These are phyloP conservation scores for Serpula lacrymans DNA, from an alignment of 768 basidiomycete species.

Conservation along the genomic window DNA sequence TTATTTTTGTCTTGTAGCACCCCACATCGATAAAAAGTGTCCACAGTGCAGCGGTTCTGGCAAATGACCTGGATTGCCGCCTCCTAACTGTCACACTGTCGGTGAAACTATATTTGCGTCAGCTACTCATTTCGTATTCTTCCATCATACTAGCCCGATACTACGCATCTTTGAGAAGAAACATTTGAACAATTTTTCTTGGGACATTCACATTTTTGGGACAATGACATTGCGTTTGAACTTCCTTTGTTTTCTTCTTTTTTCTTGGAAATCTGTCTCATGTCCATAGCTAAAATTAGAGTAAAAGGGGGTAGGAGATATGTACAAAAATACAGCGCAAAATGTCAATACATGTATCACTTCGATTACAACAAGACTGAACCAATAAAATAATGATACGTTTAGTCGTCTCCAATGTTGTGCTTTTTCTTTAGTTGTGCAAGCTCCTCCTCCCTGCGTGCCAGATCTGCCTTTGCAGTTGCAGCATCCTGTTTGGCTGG, in stretches of 20 bases:
- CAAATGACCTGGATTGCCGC: conserved; percentile 1
- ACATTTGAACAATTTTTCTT: too few species aligned
- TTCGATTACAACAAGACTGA: conserved; percentile 10
- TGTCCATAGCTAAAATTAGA: too few species aligned
- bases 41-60: conserved; percentile 50
- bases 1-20: conserved; percentile 34
- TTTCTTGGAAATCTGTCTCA: too few species aligned
- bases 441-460: conserved; percentile 87
- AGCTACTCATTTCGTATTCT: too few species aligned
- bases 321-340: background rate
- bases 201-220: too few species aligned
- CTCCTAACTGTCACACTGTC: background rate
- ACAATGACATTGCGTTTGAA: too few species aligned
- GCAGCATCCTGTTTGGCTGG: conserved; percentile 95
- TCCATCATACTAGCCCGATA: too few species aligned
- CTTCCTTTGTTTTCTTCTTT: too few species aligned
- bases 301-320: too few species aligned
- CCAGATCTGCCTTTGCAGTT: conserved; percentile 88
- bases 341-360: conserved; percentile 11
- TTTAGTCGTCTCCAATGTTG: conserved; percentile 73
- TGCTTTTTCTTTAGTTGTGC: conserved; percentile 83
- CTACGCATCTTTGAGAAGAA: too few species aligned
- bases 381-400: conserved; percentile 12
- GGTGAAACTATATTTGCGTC: too few species aligned
- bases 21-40: conserved; percentile 58